phyloP scores from a whole-genome alignment of 1,284 basidiomycete genomes.

The Tylopilus orsonianus region DNA sequence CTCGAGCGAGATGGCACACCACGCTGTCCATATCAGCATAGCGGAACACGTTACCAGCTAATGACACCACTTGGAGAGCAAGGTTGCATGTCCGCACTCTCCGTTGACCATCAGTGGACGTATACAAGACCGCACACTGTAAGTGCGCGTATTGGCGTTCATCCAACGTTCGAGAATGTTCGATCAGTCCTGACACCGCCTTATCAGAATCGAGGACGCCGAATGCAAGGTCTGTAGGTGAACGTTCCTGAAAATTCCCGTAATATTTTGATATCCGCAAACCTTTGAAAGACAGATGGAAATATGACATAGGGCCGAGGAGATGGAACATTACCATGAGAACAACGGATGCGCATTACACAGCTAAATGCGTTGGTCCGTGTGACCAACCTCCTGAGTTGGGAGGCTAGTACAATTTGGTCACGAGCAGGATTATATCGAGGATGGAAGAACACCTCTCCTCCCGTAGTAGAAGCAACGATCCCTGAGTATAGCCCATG shows the following conservation, averaged over 20 bases:
- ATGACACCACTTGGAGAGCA: conserved; percentile 74
- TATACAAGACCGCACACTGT: conserved; percentile 93
- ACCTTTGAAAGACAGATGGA: conserved; percentile 42
- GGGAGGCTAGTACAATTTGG: conserved; percentile 63
- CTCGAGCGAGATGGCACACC: conserved; percentile 74
- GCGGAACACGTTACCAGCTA: conserved; percentile 92
- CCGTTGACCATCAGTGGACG: conserved; percentile 75
- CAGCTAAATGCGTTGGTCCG: conserved; percentile 84
- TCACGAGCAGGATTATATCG: conserved; percentile 80
- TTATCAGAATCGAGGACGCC: conserved; percentile 84
- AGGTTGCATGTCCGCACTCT: conserved; percentile 88
- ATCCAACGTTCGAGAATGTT: conserved; percentile 70
- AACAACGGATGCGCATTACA: conserved; percentile 82
- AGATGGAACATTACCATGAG: conserved; percentile 61
- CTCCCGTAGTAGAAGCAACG: conserved; percentile 81
- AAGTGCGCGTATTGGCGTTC: conserved; percentile 79
- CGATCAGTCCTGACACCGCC: conserved; percentile 66
- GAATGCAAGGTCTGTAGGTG: conserved; percentile 77
- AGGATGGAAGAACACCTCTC: conserved; percentile 92
- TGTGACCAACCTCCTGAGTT: conserved; percentile 70
- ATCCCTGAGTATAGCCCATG: conserved; percentile 44
- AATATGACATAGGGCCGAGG: conserved; percentile 6
- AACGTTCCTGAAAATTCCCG: conserved; percentile 82
- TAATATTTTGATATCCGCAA: conserved; percentile 71
- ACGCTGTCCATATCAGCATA: conserved; percentile 91